Evolutionary conservation across 2,329 filamentous ascomycete species (phyloP), one percentile per base, ranked within the genome.

Genomic region (Clarireedia monteithiana): DNA sequence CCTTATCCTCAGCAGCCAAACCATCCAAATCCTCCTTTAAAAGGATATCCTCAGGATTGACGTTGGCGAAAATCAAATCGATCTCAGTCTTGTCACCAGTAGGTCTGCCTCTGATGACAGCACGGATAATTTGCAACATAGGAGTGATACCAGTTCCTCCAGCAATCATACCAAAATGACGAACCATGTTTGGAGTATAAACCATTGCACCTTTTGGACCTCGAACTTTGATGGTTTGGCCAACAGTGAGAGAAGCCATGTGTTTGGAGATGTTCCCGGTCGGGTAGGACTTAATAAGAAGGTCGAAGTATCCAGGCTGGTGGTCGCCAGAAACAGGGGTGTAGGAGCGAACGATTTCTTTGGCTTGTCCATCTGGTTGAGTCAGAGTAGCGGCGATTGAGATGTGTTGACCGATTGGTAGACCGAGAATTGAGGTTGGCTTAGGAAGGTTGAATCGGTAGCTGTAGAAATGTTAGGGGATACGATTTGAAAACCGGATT

Each of bases 341-440:
- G 78, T 96, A 96, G 23, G 89, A 95, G 68, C 91, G 88, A 54
- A 95, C 85, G 62, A 95, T 86, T 69, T 95, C 88, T 75, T 94
- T 92, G 63, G 77, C 77, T 66, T 80, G 79, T 69, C 89, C 90
- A 66, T 89, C 84, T 27, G 64, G 60, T 67, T 85, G 82, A 45
- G 73, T 67, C 59, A 91, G 82, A 56, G 81, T 83, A 55, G 91
- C 92, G 64, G 88, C 89, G 70, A 99, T 90, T 60, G 92, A 96
- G 75, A 99, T 96, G 79, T 99, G 94, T 77, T 99, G 94, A 70
- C 94, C 94, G 76, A 97, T 97, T 64, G 94, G 92, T 45, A 97
- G 88, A 69, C 94, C 94, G 68, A 97, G 89, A 71, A 96, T 90
- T 64, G 88, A 83, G 66, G 78, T 86, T 42, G 85, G 76, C 51